These are phyloP conservation scores for Exophiala phaeomuriformis DNA, from an alignment of 2,329 filamentous ascomycete genomes.

Conservation along the genomic window DNA sequence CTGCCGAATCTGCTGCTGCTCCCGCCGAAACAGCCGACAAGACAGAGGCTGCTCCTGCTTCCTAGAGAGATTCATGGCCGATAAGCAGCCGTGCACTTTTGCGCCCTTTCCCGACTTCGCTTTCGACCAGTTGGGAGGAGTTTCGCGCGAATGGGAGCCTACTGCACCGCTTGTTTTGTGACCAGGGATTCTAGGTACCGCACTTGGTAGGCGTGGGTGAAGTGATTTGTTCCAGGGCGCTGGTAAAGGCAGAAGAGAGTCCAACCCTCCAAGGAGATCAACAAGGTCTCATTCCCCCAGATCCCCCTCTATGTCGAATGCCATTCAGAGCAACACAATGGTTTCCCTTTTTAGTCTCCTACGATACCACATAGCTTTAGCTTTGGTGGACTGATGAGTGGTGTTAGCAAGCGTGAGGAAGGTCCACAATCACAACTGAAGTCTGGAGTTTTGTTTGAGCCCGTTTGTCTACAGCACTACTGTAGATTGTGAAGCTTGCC, in stretches of 20 bases:
- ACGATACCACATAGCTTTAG: conserved; percentile 26
- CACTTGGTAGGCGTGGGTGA: conserved; percentile 14
- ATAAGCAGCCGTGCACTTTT: conserved; percentile 15
- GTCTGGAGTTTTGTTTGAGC: conserved; percentile 4
- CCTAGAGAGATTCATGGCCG: conserved; percentile 15
- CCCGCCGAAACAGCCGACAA: conserved; percentile 31
- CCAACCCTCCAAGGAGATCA: not conserved
- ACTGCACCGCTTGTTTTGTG: conserved; percentile 11
- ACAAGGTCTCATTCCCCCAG: conserved; percentile 7
- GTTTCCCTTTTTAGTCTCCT: conserved; percentile 22
- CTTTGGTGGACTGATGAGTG: conserved; percentile 23
- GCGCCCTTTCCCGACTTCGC: conserved; percentile 12
- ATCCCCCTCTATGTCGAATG: conserved; percentile 18
- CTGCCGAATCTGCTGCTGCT: conserved; percentile 43
- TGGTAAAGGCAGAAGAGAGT: conserved; percentile 14
- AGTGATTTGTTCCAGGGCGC: conserved; percentile 18
- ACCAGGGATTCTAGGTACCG: conserved; percentile 15
- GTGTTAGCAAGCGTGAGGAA: conserved; percentile 24
- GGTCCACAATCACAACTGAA: conserved; percentile 22
- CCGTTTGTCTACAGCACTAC: no score
- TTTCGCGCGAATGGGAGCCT: conserved; percentile 16
- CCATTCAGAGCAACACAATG: conserved; percentile 16
- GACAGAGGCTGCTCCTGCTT: conserved; percentile 24
- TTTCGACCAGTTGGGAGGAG: conserved; percentile 12
- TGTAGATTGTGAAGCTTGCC: no score